Conservation (phyloP, 306 rosid species). For the Carpinus fangiana region DNA sequence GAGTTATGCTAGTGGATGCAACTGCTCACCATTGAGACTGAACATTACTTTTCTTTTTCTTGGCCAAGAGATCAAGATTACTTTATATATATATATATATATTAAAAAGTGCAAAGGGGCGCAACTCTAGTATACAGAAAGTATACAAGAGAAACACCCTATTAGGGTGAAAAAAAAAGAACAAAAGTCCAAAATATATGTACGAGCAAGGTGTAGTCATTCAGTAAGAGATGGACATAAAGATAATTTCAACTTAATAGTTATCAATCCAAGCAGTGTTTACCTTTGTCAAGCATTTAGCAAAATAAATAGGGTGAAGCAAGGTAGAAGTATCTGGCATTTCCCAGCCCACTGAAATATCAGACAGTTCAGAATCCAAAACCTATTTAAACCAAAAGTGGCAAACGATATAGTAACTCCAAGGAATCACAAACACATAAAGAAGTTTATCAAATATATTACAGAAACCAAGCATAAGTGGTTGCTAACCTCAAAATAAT, state of each 20-base stretch:
- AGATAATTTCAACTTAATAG: not conserved
- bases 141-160: too few species aligned
- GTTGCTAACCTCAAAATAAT: conserved; percentile 62
- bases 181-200: too few species aligned
- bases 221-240: not conserved
- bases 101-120: too few species aligned
- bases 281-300: conserved; percentile 84
- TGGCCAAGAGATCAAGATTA: too few species aligned
- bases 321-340: conserved; percentile 38
- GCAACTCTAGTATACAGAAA: too few species aligned
- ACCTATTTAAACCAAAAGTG: conserved; percentile 46
- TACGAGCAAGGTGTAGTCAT: too few species aligned
- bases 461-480: conserved; percentile 20
- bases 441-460: not conserved
- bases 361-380: conserved; percentile 48
- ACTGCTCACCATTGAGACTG: not conserved
- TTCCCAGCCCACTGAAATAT: conserved; percentile 55
- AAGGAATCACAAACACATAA: conserved; percentile 4
- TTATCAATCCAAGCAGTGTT: conserved; percentile 6
- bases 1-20: not conserved
- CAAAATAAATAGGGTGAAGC: conserved; percentile 80
- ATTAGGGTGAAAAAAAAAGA: too few species aligned
- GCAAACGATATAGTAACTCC: conserved; percentile 17
- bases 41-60: not conserved
- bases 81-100: too few species aligned